These are phyloP conservation scores for Syncephalastrum contaminatum DNA, from an alignment of 371 early-diverging fungal genomes.

Conservation along the genomic window DNA sequence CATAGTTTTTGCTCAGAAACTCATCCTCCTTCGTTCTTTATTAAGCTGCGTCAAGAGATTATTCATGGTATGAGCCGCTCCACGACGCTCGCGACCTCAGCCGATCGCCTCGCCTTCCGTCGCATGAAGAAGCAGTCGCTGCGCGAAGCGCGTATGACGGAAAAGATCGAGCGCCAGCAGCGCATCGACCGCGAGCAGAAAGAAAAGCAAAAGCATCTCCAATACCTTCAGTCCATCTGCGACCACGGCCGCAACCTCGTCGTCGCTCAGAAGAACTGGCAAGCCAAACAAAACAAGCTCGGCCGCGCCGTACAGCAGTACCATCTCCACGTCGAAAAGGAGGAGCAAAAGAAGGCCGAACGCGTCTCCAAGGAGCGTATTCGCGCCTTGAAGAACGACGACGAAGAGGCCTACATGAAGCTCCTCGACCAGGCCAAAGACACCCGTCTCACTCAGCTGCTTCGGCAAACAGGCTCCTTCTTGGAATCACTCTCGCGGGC, in stretches of 20 bases:
- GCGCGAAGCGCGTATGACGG: conserved; percentile 89
- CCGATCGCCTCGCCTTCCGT: conserved; percentile 77
- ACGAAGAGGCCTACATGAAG: conserved; percentile 95
- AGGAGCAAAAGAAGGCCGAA: conserved; percentile 84
- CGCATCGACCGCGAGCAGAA: conserved; percentile 83
- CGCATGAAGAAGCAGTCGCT: conserved; percentile 87
- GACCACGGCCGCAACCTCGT: conserved; percentile 76
- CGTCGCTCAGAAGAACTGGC: conserved; percentile 68
- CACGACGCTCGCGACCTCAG: conserved; percentile 78
- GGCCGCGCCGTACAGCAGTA: conserved; percentile 78
- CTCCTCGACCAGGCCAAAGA: conserved; percentile 94
- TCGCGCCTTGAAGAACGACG: conserved; percentile 87
- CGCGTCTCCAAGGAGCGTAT: conserved; percentile 90
- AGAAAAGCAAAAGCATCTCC: conserved; percentile 80
- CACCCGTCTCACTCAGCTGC: conserved; percentile 89
- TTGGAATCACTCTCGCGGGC: conserved; percentile 76
- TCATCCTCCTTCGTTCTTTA: neutral
- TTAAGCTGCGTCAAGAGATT: conserved; percentile 76
- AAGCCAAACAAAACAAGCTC: conserved; percentile 64
- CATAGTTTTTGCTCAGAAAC: neutral
- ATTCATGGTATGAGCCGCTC: conserved; percentile 61
- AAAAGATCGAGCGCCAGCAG: conserved; percentile 88
- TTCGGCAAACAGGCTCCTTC: conserved; percentile 87
- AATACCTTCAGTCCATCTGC: conserved; percentile 73
- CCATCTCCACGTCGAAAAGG: conserved; percentile 84